Percentiles rank a stretch among this genome's conserved stretches.
Conservation (phyloP, 1,139 yeast species). For the Blastobotrys elegans region DNA sequence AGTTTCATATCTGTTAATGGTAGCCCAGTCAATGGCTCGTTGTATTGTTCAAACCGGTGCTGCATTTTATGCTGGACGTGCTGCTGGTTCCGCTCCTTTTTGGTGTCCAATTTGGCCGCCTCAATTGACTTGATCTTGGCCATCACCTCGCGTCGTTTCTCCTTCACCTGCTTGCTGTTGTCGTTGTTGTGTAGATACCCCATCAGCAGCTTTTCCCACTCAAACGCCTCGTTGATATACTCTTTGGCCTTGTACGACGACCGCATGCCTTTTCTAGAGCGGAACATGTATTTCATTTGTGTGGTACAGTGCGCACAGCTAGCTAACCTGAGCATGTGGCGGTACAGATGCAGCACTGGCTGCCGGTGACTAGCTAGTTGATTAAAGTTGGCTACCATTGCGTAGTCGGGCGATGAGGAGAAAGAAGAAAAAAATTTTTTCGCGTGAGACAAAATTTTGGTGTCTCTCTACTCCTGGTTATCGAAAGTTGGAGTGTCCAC, state of each 20-base stretch:
- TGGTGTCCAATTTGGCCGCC: neutral
- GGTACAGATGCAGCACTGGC: constrained; percentile 22
- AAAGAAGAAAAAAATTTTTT: neutral
- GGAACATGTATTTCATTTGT: constrained; percentile 9
- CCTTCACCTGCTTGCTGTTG: neutral
- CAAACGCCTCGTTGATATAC: constrained; percentile 18
- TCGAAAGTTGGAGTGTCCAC: constrained; percentile 19
- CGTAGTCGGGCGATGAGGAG: neutral
- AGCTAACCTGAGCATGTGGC: constrained; percentile 19
- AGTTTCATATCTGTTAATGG: constrained; percentile 1
- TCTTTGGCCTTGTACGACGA: constrained; percentile 18
- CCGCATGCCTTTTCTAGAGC: constrained; percentile 12
- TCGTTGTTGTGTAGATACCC: neutral
- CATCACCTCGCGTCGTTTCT: neutral
- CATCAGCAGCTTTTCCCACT: constrained; percentile 17
- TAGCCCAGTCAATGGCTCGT: constrained; percentile 6
- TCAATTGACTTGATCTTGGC: neutral
- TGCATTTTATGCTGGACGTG: neutral
- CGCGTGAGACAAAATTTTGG: neutral
- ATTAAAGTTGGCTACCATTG: constrained; percentile 9
- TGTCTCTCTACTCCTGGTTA: constrained; percentile 10
- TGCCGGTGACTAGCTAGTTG: constrained; percentile 18
- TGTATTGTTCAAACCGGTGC: constrained; percentile 7
- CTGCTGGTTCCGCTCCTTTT: neutral
- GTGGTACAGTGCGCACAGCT: constrained; percentile 7